phyloP scores from a whole-genome alignment of 2,329 filamentous ascomycete genomes.

The Paradendryphiella salina region DNA sequence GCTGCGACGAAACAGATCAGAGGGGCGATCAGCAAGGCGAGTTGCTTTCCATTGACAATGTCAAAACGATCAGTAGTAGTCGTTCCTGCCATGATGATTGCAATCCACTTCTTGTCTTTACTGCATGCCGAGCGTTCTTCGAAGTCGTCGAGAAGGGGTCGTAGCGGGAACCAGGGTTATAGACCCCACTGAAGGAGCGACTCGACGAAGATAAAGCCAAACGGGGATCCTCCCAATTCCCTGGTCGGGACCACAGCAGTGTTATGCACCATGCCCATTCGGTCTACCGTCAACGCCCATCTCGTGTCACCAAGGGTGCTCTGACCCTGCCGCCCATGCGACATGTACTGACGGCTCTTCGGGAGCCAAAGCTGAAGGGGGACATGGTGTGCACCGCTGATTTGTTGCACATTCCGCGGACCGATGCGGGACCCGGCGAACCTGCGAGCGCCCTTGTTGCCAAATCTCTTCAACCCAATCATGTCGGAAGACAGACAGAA shows the following conservation, averaged over 20 bases:
- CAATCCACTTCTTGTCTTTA: slow-evolving; percentile 2
- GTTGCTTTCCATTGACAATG: slow-evolving; percentile 23
- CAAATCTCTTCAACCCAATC: slow-evolving; percentile 1
- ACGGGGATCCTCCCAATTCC: slow-evolving; percentile 7
- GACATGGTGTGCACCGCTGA: slow-evolving; percentile 1
- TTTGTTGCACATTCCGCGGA: slow-evolving; percentile 4
- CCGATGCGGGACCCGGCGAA: slow-evolving; percentile 12
- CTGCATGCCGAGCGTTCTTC: slow-evolving; percentile 8
- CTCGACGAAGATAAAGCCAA: slow-evolving; percentile 9
- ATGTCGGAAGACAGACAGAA: neutral
- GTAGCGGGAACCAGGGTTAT: slow-evolving; percentile 10
- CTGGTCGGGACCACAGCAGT: slow-evolving; percentile 10
- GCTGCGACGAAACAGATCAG: slow-evolving; percentile 21
- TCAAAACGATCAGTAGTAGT: slow-evolving; percentile 18
- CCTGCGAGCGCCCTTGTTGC: slow-evolving; percentile 5
- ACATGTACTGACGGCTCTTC: slow-evolving; percentile 7
- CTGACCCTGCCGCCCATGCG: slow-evolving; percentile 11
- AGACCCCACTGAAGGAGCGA: slow-evolving; percentile 6
- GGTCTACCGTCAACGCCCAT: slow-evolving; percentile 9
- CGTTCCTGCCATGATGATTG: slow-evolving; percentile 17
- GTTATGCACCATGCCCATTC: slow-evolving; percentile 15
- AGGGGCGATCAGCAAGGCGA: slow-evolving; percentile 23
- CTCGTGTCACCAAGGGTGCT: slow-evolving; percentile 6
- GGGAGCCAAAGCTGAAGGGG: slow-evolving; percentile 3
- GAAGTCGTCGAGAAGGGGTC: slow-evolving; percentile 5